Base-by-base conservation (phyloP, 805 yeast species). In the Cyberlindnera xishuangbannaensis region DNA sequence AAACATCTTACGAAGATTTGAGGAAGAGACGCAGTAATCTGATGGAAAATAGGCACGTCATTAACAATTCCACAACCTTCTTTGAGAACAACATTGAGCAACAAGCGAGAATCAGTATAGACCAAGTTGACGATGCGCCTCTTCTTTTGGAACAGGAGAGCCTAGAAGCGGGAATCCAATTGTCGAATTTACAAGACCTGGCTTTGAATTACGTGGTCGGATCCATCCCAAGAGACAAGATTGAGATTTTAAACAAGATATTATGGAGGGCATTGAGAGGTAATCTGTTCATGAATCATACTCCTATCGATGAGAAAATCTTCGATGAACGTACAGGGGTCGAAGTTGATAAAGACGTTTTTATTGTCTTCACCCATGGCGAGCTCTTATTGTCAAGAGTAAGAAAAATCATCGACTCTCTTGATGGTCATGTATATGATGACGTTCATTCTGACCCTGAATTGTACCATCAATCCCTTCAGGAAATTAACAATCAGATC, bases 221-320 rank as follows among this genome's bases (percentile, higher is more conserved):
- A 33, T 88, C 90, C 11, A 78, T 92, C 28, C 70, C 77, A 27
- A 71, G 92, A 48, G 73, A 67, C 9, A 83, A 82, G 51, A 68
- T 86, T 18, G 73, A 70, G 12, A 67, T 80, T 2, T 65, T 92
- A 42, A 87, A 87, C 54, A 83, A 78, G 49, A 85, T 92, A 36
- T 62, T 87, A 30, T 92, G 96, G 95, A 74, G 99, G 61, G 77
- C 86, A 14, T 70, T 90, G 43, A 77, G 98, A 57, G 98, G 98
- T 52, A 92, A 92, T 56, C 65, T 94, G 44, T 85, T 73, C 51
- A 73, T 88, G 56, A 78, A 79, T 45, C 73, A 82, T 43, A 71
- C 73, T 30, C 92, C 83, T 45, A 75, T 90, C 39, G 71, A 72
- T 6, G 83, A 81, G 48, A 73, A 77, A 15, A 61, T 86, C 32